phyloP scores from a whole-genome alignment of 306 rosid genomes.

The Psophocarpus tetragonolobus region DNA sequence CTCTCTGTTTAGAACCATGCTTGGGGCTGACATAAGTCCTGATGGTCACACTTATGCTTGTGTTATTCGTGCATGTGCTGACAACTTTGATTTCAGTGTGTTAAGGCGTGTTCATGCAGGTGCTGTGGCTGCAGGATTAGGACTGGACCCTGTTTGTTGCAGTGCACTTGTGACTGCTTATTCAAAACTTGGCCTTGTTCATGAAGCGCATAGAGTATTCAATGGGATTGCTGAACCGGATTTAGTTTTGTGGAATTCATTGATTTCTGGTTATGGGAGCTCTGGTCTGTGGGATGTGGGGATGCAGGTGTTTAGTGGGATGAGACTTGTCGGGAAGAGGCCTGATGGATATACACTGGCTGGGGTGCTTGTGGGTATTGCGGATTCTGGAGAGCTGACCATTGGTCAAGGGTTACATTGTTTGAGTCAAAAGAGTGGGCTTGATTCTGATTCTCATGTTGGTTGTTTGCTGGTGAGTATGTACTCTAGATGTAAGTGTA shows the following conservation, averaged over 20 bases:
- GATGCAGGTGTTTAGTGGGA: constrained; percentile 50
- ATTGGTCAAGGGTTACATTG: constrained; percentile 74
- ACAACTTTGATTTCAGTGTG: constrained; percentile 41
- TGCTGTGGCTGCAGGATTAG: constrained; percentile 37
- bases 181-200: constrained; percentile 69
- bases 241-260: constrained; percentile 79
- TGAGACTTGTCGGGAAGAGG: constrained; percentile 52
- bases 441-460: constrained; percentile 64
- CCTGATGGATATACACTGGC: constrained; percentile 84
- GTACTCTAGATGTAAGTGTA: constrained; percentile 79
- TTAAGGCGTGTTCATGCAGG: constrained; percentile 48
- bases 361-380: constrained; percentile 62
- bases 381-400: constrained; percentile 51
- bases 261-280: constrained; percentile 69
- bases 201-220: constrained; percentile 67
- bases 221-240: constrained; percentile 56
- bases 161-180: constrained; percentile 60
- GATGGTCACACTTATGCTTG: constrained; percentile 52
- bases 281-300: constrained; percentile 67
- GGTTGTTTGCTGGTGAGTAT: constrained; percentile 73
- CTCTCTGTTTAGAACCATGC: constrained; percentile 60
- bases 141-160: constrained; percentile 49
- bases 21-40: constrained; percentile 50
- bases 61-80: constrained; percentile 42
- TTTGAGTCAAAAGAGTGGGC: constrained; percentile 55